Evolutionary conservation across 2,329 filamentous ascomycete species (phyloP), one percentile per base, ranked within the genome.

Genomic region (Penicillium sp.): DNA sequence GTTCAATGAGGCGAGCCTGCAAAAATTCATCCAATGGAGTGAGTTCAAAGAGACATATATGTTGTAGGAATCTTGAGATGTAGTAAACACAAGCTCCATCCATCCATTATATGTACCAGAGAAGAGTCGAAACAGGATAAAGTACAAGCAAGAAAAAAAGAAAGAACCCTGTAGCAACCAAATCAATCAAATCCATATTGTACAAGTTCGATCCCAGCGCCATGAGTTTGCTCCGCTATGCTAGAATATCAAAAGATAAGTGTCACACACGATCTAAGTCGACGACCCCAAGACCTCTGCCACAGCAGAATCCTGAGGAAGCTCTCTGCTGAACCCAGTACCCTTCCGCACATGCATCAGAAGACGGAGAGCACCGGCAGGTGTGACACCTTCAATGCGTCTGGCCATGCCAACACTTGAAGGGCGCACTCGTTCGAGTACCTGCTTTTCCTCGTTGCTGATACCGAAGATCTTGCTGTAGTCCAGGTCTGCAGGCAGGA

Each of bases 341-440:
- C 62, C 60, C 63, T 68, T 74, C n/a, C 76, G 74, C n/a, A 79
- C 73, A 67, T 81, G 72, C 69, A 78, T 75, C 49, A 83, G 68
- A 59, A 83, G 66, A 37, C 78, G 71, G 61, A 83, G 67, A 7
- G 79, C 79, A 35, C 81, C 81, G 15, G 75, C 73, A 15, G 81
- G 81, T 13, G 81, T 83, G 22, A 85, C 84, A 2, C 94, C 94
- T 77, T 99, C 95, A 12, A 97, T 87, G 15, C 95, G 82, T 53
- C 92, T 84, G 35, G 94, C 94, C 84, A 97, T 95, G 0, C 92
- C 94, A 24, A 99, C 83, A 63, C 87, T 96, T 78, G 96, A 92
- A 0, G 95, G 95, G 56, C 87, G 82, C 1, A 92, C 90, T 2
- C 83, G 80, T 61, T 86, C 84, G 38, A 99, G 82, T 4, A 89